Base-by-base conservation (phyloP, 2,329 filamentous ascomycete species). In the Apiospora koreana region DNA sequence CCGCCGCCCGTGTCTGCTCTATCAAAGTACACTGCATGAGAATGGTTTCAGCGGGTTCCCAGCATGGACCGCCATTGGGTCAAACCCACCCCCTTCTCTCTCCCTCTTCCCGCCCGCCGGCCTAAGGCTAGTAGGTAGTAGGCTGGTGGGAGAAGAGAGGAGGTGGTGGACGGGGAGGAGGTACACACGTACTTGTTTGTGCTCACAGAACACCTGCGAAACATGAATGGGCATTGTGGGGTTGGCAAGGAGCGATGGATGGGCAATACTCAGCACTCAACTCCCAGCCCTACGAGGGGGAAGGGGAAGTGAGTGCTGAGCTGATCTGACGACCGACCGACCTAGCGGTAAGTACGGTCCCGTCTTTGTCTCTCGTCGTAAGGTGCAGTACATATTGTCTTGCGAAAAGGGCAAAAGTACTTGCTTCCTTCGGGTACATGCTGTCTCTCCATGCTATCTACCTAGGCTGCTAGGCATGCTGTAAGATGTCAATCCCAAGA, bases 221-320 rank as follows among this genome's bases (percentile, higher is more conserved):
- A 58, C 50, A 35, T 35, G 50, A 58, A 58, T 31, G 25, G 28
- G n/a, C 25, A 58, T 58, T 58, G 50, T 58, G 50, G 50, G 50
- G 46, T 48, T 48, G 46, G 46, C 46, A 9, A 48, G 46, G 46
- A 48, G 46, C n/a, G 64, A 66, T 25, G 14, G 64, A 66, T 25
- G 14, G 42, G 38, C 35, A 42, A 31, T 45, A 31, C 64, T 43
- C 41, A 46, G 65, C 28, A 46, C 65, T 43, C 41, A 68, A 69
- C 42, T 31, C 23, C 70, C 70, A 71, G 70, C 70, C 70, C 70
- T 71, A 71, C 62, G 67, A 70, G 69, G 38, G 45, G 42, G 23
- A 31, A 23, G 41, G 16, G 12, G 46, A 69, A 68, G 70, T 71
- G 70, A 67, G 67, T 38, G 67, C 64, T 35, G 35, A 62, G 43